phyloP scores from a whole-genome alignment of 2,329 filamentous ascomycete genomes.

The Fusarium brevicatenulatum region DNA sequence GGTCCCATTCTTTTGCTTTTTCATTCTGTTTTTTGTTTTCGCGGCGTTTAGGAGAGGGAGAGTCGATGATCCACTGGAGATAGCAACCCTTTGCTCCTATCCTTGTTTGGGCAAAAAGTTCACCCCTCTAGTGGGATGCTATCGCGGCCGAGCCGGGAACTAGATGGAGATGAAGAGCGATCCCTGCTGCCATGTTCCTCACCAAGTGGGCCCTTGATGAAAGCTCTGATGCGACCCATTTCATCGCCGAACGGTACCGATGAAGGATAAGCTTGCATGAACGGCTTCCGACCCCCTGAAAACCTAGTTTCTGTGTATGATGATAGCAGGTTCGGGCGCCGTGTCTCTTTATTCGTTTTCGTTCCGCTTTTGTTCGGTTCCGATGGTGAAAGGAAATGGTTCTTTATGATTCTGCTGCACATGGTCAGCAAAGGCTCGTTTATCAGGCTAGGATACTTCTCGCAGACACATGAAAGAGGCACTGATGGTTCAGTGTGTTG shows the following conservation, averaged over 20 bases:
- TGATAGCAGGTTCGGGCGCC: background rate
- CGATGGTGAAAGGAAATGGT: slow-evolving; percentile 6
- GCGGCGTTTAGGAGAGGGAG: background rate
- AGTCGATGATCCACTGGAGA: background rate
- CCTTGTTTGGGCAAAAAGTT: background rate
- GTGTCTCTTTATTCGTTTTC: background rate
- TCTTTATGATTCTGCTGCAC: slow-evolving; percentile 14
- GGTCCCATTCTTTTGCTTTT: background rate
- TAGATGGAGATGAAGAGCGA: slow-evolving; percentile 8
- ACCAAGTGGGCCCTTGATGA: slow-evolving; percentile 36
- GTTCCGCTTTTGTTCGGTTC: background rate
- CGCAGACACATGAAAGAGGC: slow-evolving; percentile 9
- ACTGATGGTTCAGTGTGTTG: slow-evolving; percentile 3
- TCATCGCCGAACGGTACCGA: slow-evolving; percentile 41
- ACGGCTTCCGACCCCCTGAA: slow-evolving; percentile 33
- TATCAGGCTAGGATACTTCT: slow-evolving; percentile 2
- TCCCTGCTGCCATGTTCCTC: slow-evolving; percentile 26
- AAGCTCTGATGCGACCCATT: slow-evolving; percentile 33
- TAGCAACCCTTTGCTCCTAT: background rate
- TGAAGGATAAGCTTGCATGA: slow-evolving; percentile 27
- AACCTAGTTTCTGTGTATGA: slow-evolving; percentile 7
- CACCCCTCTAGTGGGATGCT: background rate
- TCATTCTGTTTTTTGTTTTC: background rate
- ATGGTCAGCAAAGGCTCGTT: slow-evolving; percentile 4
- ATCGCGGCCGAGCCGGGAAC: slow-evolving; percentile 9